These are phyloP conservation scores for Colletotrichum ledebouriae DNA, from an alignment of 2,329 filamentous ascomycete species.

Conservation along the genomic window DNA sequence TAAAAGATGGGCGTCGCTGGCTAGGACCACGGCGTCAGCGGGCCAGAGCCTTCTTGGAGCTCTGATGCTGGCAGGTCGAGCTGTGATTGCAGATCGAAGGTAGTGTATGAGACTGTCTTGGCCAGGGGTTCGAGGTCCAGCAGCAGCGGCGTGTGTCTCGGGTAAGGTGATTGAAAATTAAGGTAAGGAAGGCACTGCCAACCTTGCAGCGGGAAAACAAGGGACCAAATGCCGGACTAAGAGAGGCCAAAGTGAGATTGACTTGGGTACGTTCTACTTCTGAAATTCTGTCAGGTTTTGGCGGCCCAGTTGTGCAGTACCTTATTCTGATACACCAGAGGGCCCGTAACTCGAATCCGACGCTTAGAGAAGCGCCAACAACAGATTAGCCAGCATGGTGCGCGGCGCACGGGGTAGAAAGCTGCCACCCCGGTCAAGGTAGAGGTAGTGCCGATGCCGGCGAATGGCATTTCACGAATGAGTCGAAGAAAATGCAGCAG, in stretches of 20 bases:
- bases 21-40: neutral
- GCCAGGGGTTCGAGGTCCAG: conserved; percentile 30
- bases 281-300: neutral
- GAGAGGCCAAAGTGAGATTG: no score
- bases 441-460: neutral
- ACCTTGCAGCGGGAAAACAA: neutral
- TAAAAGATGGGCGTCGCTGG: conserved; percentile 1
- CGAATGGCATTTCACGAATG: conserved; percentile 27
- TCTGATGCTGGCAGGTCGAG: conserved; percentile 24
- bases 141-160: neutral
- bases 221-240: no score
- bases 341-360: no score
- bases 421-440: conserved; percentile 1
- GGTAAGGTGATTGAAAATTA: conserved; percentile 15
- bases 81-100: conserved; percentile 26
- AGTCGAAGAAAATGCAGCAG: neutral
- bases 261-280: no score
- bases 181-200: conserved; percentile 11
- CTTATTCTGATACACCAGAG: neutral
- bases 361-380: neutral
- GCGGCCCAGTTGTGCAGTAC: neutral
- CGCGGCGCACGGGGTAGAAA: no score
- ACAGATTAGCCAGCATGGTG: neutral
- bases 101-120: conserved; percentile 8
- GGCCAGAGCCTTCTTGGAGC: neutral